Percentiles rank a stretch among this genome's conserved stretches.
Conservation (phyloP, 768 basidiomycete genomes). For the Pulveroboletus sp. region DNA sequence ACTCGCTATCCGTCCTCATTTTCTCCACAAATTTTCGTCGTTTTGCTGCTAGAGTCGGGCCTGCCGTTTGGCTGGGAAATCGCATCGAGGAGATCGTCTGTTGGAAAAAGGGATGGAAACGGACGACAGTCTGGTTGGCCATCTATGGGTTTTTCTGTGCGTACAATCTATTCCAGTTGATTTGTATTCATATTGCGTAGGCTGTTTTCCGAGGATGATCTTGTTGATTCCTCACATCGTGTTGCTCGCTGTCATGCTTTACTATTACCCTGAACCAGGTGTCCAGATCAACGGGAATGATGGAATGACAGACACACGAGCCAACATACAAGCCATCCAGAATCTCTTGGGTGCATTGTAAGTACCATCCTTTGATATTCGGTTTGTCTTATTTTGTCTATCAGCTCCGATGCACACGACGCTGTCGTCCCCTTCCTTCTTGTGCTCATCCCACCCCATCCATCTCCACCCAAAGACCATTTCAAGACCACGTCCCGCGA, state of each 20-base stretch:
- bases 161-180: constrained; percentile 26
- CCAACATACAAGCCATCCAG: constrained; percentile 86
- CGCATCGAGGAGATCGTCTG: constrained; percentile 79
- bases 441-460: constrained; percentile 44
- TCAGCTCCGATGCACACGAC: constrained; percentile 63
- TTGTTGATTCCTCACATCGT: constrained; percentile 66
- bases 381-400: neutral
- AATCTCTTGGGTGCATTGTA: constrained; percentile 87
- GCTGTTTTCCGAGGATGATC: constrained; percentile 71
- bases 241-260: constrained; percentile 64
- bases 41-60: no score
- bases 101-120: constrained; percentile 76
- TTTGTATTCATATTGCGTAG: constrained; percentile 34
- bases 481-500: neutral
- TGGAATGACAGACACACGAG: constrained; percentile 76
- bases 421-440: constrained; percentile 45
- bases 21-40: no score
- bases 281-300: constrained; percentile 45
- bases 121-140: constrained; percentile 73
- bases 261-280: constrained; percentile 49
- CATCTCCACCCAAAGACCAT: constrained; percentile 43
- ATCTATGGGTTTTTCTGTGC: constrained; percentile 77
- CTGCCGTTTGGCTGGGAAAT: constrained; percentile 89
- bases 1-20: no score
- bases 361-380: constrained; percentile 21